phyloP scores from a whole-genome alignment of 1,284 basidiomycete species.

The Pisolithus thermaeus region DNA sequence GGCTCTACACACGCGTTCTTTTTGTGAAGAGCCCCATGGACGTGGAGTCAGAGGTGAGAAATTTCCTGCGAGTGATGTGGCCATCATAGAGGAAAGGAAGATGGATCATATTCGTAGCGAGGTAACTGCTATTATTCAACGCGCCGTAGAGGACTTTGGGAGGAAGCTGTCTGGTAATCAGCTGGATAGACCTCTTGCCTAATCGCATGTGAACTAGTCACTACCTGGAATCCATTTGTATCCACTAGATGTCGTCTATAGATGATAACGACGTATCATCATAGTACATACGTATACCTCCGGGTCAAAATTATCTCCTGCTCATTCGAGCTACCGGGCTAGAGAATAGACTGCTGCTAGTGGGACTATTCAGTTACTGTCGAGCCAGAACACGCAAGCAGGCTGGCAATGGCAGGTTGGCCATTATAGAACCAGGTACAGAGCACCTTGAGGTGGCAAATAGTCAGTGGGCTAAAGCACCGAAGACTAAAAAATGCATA shows the following conservation, averaged over 20 bases:
- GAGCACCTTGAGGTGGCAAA: conserved; percentile 37
- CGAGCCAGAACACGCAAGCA: conserved; percentile 25
- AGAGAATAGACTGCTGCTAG: too few species aligned
- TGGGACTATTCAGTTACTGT: background rate
- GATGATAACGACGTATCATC: too few species aligned
- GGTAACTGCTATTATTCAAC: conserved; percentile 54
- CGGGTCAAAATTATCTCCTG: too few species aligned
- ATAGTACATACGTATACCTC: too few species aligned
- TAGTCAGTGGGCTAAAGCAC: background rate
- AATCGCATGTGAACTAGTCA: background rate
- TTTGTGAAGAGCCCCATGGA: too few species aligned
- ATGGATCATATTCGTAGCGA: conserved; percentile 42
- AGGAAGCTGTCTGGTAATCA: conserved; percentile 39
- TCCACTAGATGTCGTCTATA: too few species aligned
- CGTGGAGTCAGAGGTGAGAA: too few species aligned
- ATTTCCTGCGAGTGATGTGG: conserved; percentile 1
- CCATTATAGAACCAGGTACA: conserved; percentile 52
- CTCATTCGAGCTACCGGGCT: too few species aligned
- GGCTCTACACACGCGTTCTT: conserved; percentile 6
- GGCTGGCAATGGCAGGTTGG: conserved; percentile 33
- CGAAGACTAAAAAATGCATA: conserved; percentile 16
- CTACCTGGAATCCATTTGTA: background rate
- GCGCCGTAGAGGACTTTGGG: conserved; percentile 56
- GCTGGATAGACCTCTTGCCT: conserved; percentile 14
- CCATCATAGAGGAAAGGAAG: conserved; percentile 5